Base-by-base conservation (phyloP, 2,329 filamentous ascomycete genomes). In the Falciphora oryzae region DNA sequence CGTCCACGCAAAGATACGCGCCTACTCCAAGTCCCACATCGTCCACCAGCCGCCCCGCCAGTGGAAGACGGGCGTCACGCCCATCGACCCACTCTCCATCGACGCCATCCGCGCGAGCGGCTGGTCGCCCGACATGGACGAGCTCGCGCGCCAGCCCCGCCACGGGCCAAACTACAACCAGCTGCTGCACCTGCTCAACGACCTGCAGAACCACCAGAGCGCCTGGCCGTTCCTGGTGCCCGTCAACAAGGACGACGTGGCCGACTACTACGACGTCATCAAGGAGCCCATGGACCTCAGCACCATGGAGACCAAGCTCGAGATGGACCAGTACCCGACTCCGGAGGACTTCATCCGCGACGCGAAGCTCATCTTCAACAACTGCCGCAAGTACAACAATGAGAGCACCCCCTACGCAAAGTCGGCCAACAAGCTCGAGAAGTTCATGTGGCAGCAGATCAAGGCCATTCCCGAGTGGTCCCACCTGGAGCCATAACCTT, bases 251-350 rank as follows among this genome's bases (percentile, higher is more conserved):
- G 89, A 92, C 68, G 89, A 92, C 71, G 89, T 92, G 0, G 84
- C 87, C 7, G 89, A 92, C 71, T 92, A 92, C 75, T 92, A 92
- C 76, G 87, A 91, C 65, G 89, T 92, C 65, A 92, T 92, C 75
- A 87, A 88, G 68, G 85, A 90, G 71, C 89, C 89, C 10, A 92
- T 92, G 89, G 89, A 91, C 69, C 77, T 91, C 38, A 83, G 82
- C 1, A 91, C 88, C 3, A 91, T 92, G 89, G 89, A 92, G 71
- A 83, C 85, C 66, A 89, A 90, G 71, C 82, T 90, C 63, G 88
- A 91, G 69, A 87, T 88, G 64, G 89, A 92, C 72, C 79, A 87
- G 66, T 92, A 92, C 69, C 83, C 86, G 3, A 85, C 81, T 0
- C 89, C 89, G 0, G 88, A 92, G 68, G 89, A 91, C 67, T 91